Percentiles rank a stretch among this genome's conserved stretches.
phyloP scores from a whole-genome alignment of 2,329 filamentous ascomycete genomes.

The Phialophora macrospora region DNA sequence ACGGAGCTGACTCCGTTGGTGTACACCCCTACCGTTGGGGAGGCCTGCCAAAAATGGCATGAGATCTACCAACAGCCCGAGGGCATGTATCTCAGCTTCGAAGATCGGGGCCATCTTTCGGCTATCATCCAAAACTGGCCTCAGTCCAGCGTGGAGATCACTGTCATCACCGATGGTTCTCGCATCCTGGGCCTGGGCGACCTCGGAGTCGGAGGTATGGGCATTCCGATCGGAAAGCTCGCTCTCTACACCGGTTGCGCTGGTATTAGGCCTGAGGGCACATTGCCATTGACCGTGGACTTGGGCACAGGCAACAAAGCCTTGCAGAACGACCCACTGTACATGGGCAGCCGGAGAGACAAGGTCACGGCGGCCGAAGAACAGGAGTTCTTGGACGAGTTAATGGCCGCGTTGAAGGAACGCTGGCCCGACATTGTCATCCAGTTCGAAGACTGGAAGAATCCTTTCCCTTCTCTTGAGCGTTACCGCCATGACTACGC shows the following conservation, averaged over 20 bases:
- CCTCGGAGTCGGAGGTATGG: conserved; percentile 94
- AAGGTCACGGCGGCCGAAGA: conserved; percentile 79
- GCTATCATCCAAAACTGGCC: conserved; percentile 94
- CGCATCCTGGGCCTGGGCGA: conserved; percentile 90
- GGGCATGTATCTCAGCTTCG: conserved; percentile 90
- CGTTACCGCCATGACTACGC: conserved; percentile 87
- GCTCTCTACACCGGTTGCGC: conserved; percentile 94
- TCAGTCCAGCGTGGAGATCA: conserved; percentile 86
- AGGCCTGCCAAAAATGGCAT: conserved; percentile 95
- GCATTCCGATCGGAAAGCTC: conserved; percentile 96
- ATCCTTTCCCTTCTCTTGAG: conserved; percentile 90
- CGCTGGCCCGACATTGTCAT: conserved; percentile 75
- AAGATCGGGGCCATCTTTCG: conserved; percentile 87
- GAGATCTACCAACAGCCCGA: conserved; percentile 94
- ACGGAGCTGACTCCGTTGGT: conserved; percentile 56
- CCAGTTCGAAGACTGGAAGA: conserved; percentile 98
- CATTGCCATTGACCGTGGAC: conserved; percentile 66
- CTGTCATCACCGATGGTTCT: conserved; percentile 94
- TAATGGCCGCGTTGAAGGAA: conserved; percentile 89
- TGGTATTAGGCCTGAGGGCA: conserved; percentile 80
- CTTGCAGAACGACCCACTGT: conserved; percentile 78
- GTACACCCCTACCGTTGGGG: conserved; percentile 69
- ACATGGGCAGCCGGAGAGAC: conserved; percentile 85
- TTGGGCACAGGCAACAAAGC: conserved; percentile 68
- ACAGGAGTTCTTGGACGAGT: conserved; percentile 92